These are phyloP conservation scores for Fagopyrum esculentum DNA, from an alignment of 148 eudicot species.

Conservation along the genomic window DNA sequence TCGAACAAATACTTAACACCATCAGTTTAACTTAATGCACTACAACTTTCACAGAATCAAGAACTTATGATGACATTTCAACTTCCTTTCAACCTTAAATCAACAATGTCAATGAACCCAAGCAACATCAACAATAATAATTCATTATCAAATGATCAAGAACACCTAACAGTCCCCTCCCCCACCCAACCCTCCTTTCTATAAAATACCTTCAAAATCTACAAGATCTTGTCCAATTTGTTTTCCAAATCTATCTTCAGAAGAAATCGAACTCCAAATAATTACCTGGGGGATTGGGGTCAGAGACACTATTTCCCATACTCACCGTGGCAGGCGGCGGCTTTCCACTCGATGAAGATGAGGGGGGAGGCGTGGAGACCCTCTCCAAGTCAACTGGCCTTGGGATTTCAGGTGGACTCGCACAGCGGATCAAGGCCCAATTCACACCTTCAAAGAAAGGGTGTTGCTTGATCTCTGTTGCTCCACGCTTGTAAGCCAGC, in stretches of 20 bases:
- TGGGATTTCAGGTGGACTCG: slow-evolving; percentile 83
- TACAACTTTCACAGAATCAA: too few species aligned
- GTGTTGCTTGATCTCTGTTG: slow-evolving; percentile 88
- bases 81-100: too few species aligned
- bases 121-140: too few species aligned
- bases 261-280: slow-evolving; percentile 94
- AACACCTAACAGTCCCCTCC: too few species aligned
- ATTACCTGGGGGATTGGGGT: slow-evolving; percentile 60
- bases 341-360: slow-evolving; percentile 16
- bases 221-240: too few species aligned
- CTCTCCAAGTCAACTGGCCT: slow-evolving; percentile 58
- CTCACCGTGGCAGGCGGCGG: background rate
- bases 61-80: too few species aligned
- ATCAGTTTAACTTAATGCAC: too few species aligned
- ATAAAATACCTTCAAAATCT: too few species aligned
- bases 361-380: slow-evolving; percentile 28
- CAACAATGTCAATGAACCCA: too few species aligned
- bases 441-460: slow-evolving; percentile 94
- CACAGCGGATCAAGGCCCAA: slow-evolving; percentile 89
- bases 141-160: too few species aligned
- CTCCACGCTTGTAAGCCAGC: slow-evolving; percentile 78
- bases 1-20: too few species aligned
- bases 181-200: too few species aligned
- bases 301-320: slow-evolving; percentile 1
- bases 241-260: slow-evolving; percentile 8